These are phyloP conservation scores for Termitomyces sp. DNA, from an alignment of 768 basidiomycete species.

Conservation along the genomic window DNA sequence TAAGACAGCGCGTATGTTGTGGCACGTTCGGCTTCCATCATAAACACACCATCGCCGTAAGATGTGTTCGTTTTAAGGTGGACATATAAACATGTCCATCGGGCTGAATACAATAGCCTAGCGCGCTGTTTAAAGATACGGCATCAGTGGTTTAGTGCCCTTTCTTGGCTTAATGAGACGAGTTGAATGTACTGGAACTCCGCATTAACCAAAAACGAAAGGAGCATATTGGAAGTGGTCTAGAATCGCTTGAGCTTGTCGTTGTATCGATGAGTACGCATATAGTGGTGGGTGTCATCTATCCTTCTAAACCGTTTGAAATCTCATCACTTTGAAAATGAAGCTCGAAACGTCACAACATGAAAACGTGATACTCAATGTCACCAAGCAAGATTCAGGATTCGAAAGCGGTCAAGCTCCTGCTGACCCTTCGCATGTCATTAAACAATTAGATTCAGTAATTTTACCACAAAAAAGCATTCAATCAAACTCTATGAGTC, in stretches of 20 bases:
- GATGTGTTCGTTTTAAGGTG: not conserved
- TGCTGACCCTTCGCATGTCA: not conserved
- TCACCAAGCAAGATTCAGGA: not conserved
- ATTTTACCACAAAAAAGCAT: not conserved
- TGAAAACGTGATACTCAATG: not conserved
- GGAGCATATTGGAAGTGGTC: too few species aligned
- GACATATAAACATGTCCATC: not conserved
- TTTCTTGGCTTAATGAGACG: not conserved
- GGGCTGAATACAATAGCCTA: too few species aligned
- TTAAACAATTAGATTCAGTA: not conserved
- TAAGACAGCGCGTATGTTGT: too few species aligned
- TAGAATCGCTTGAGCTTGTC: too few species aligned
- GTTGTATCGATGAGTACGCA: too few species aligned
- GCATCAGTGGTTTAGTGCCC: not conserved
- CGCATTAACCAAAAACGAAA: not conserved
- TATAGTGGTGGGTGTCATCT: too few species aligned
- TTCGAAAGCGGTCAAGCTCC: not conserved
- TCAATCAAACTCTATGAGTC: constrained; percentile 5
- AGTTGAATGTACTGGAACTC: too few species aligned
- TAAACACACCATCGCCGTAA: too few species aligned
- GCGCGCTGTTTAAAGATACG: too few species aligned
- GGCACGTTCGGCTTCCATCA: too few species aligned
- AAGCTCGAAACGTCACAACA: not conserved
- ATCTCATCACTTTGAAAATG: too few species aligned
- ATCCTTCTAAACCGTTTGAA: too few species aligned